Evolutionary conservation across 768 basidiomycete genomes (phyloP), one percentile per base, ranked within the genome.

Genomic region (Dioszegia crocea): DNA sequence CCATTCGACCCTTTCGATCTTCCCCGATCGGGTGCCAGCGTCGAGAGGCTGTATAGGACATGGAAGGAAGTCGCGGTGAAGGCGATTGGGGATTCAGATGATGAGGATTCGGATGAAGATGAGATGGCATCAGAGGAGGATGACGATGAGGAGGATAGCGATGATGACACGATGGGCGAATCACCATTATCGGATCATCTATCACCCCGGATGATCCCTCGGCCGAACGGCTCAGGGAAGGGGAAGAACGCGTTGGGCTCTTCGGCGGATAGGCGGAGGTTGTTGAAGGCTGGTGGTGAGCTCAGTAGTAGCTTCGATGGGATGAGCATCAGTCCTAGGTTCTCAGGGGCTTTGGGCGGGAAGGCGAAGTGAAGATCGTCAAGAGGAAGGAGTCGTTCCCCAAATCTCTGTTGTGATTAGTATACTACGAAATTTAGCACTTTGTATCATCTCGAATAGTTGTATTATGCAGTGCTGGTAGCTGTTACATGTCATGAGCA

Each of bases 1-100:
- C 96, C 96, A 0, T 99, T 99, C 74, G 96, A 99, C 76, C 96
- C 96, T 2, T 98, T 91, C 80, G 88, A 86, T 59, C 84, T 99
- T 4, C 88, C 90, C 0, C 82, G 84, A 57, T 91, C 90, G 36
- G 80, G 83, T 29, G 75, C 77, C 21, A 96, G 86, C 69, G 88
- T 99, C 55, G 85, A 89, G 53, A 81, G 80, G 9, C 83, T 96
- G 26, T 99, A 97, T 70, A 81, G 92, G 44, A 89, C 93, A 60
- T 99, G 94, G 94, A 80, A 85, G 17, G 80, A 84, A 30, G 91
- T 94, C 3, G 86, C 88, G 3, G 80, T 84, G 23, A 81, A 79
- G 8, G 84, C 85, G 17, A 80, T 73, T 1, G 78, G 71, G 52
- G 77, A 66, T 11, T 73, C 76, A 2, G 63, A 59, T 12, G 65